Percentiles rank a stretch among this genome's conserved stretches.
These are phyloP conservation scores for Sapria himalayana DNA, from an alignment of 345 rosid genomes.

Conservation along the genomic window DNA sequence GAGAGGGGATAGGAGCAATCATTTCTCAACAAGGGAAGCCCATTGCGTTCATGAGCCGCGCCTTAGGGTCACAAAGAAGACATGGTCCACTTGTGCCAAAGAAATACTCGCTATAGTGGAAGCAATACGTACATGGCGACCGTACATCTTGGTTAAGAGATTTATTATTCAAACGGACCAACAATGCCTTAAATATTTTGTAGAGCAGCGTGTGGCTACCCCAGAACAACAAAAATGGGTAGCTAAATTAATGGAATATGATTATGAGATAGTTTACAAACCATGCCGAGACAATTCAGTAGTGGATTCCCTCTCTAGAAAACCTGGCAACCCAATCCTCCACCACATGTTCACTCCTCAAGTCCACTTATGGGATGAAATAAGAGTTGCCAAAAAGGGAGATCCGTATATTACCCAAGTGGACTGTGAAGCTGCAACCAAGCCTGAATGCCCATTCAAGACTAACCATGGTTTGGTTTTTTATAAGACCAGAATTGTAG, in stretches of 20 bases:
- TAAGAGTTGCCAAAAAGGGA: too few species aligned
- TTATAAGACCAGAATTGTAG: background rate
- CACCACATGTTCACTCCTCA: background rate
- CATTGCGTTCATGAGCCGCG: background rate
- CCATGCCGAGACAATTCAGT: background rate
- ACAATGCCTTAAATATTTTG: background rate
- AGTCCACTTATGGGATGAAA: too few species aligned
- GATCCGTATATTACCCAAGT: too few species aligned
- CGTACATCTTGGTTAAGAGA: background rate
- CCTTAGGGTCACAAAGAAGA: background rate
- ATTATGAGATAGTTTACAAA: background rate
- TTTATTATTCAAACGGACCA: background rate
- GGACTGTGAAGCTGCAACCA: too few species aligned
- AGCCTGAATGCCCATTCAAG: too few species aligned
- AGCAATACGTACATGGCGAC: background rate
- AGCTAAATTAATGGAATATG: background rate
- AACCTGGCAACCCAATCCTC: background rate
- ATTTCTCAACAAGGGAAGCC: too few species aligned
- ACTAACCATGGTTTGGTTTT: background rate
- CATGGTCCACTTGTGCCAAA: background rate
- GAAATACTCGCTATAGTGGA: background rate
- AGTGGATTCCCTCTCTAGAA: background rate
- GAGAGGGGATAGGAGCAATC: too few species aligned
- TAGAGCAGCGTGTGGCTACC: background rate
- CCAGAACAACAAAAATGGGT: background rate